phyloP scores from a whole-genome alignment of 129 eudicot species.

The Saussurea involucrata region DNA sequence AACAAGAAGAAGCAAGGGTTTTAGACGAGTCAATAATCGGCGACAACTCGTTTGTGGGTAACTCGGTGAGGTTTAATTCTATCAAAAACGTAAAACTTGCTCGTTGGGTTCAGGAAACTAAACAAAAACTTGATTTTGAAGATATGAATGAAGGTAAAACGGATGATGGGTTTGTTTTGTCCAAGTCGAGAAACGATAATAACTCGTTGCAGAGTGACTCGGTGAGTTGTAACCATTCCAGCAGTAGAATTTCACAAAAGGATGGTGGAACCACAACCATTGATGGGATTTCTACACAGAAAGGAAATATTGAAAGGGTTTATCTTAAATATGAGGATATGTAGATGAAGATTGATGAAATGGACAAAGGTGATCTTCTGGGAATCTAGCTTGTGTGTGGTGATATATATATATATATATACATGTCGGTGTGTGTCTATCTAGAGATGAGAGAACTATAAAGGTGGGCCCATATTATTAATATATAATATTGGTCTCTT shows the following conservation, averaged over 20 bases:
- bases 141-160: neutral
- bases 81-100: conserved; percentile 30
- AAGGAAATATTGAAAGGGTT: conserved; percentile 12
- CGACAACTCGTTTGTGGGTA: conserved; percentile 20
- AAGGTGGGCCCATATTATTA: no score
- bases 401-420: no score
- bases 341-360: conserved; percentile 9
- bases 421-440: no score
- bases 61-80: conserved; percentile 27
- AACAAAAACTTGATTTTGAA: conserved; percentile 26
- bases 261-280: conserved; percentile 10
- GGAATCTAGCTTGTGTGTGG: no score
- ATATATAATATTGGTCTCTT: no score
- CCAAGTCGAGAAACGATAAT: conserved; percentile 10
- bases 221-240: neutral
- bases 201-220: no score
- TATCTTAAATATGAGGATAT: conserved; percentile 13
- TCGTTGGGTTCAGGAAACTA: conserved; percentile 65
- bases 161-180: conserved; percentile 18
- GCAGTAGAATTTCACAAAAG: neutral
- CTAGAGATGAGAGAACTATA: no score
- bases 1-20: conserved; percentile 11
- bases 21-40: conserved; percentile 27
- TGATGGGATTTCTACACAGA: conserved; percentile 20
- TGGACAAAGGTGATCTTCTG: no score